A percentile compares a stretch with the other conserved stretches of the same genome.
These are phyloP conservation scores for Sparassis latifolia DNA, from an alignment of 1,284 basidiomycete genomes.

Conservation along the genomic window DNA sequence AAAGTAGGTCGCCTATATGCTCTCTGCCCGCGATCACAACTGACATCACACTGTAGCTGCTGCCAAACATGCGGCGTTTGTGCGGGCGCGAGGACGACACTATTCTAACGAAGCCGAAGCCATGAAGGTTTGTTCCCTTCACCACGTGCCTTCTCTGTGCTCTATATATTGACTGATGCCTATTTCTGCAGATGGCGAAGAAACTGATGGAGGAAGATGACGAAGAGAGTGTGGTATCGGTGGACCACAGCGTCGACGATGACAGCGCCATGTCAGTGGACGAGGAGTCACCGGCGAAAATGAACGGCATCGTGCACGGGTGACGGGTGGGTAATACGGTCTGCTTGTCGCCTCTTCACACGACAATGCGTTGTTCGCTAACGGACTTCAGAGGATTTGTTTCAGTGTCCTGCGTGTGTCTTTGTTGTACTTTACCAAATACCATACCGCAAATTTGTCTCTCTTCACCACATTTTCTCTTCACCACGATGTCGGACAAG, in stretches of 20 bases:
- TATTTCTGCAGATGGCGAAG: slow-evolving; percentile 48
- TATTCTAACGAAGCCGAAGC: slow-evolving; percentile 91
- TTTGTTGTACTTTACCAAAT: no score
- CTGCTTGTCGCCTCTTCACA: no score
- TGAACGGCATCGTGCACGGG: slow-evolving; percentile 15
- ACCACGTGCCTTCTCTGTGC: slow-evolving; percentile 1
- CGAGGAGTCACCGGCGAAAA: slow-evolving; percentile 16
- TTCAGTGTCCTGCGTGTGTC: no score
- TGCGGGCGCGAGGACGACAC: slow-evolving; percentile 76
- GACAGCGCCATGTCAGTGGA: slow-evolving; percentile 25
- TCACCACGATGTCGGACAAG: no score
- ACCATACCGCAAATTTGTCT: no score
- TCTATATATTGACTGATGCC: slow-evolving; percentile 2
- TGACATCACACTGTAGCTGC: slow-evolving; percentile 40
- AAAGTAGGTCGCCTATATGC: slow-evolving; percentile 44
- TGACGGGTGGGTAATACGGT: background rate
- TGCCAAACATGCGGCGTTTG: slow-evolving; percentile 78
- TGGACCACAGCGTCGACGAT: slow-evolving; percentile 21
- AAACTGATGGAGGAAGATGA: slow-evolving; percentile 64
- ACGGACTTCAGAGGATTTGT: no score
- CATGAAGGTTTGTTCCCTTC: slow-evolving; percentile 61
- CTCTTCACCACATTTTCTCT: no score
- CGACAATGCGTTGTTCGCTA: no score
- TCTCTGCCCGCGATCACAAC: background rate
- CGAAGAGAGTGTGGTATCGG: slow-evolving; percentile 27